phyloP scores from a whole-genome alignment of 2,329 filamentous ascomycete species.

The Helotiales sp. region DNA sequence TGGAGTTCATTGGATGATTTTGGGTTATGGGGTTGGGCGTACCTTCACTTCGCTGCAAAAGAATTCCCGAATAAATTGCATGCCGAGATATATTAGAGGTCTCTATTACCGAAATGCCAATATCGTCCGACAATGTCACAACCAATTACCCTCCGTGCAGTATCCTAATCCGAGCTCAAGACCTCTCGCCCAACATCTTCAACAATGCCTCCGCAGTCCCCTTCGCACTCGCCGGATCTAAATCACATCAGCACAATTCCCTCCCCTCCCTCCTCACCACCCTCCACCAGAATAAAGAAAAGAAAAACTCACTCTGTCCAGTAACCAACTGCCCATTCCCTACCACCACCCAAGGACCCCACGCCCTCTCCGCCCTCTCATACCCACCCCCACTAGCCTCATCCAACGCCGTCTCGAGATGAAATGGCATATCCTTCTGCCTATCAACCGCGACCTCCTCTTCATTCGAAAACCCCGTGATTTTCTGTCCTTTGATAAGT shows the following conservation, averaged over 20 bases:
- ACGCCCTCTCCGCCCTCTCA: slow-evolving; percentile 51
- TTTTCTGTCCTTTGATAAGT: slow-evolving; percentile 54
- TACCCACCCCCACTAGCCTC: slow-evolving; percentile 52
- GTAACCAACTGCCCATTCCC: slow-evolving; percentile 40
- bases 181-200: slow-evolving; percentile 6
- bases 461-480: slow-evolving; percentile 58
- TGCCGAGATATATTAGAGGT: too few relatives aligned
- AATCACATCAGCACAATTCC: too few relatives aligned
- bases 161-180: too few relatives aligned
- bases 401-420: slow-evolving; percentile 54
- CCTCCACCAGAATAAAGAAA: too few relatives aligned
- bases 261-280: too few relatives aligned
- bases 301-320: too few relatives aligned
- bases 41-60: too few relatives aligned
- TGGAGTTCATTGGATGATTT: not conserved
- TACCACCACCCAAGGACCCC: slow-evolving; percentile 37
- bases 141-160: too few relatives aligned
- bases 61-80: too few relatives aligned
- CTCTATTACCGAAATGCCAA: too few relatives aligned
- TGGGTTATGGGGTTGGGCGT: too few relatives aligned
- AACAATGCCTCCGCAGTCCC: slow-evolving; percentile 37
- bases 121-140: too few relatives aligned
- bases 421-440: slow-evolving; percentile 53
- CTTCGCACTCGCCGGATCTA: slow-evolving; percentile 41
- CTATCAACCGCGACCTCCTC: slow-evolving; percentile 48